phyloP scores from a whole-genome alignment of 2,329 filamentous ascomycete genomes.

The Domatiomyces catenatus region DNA sequence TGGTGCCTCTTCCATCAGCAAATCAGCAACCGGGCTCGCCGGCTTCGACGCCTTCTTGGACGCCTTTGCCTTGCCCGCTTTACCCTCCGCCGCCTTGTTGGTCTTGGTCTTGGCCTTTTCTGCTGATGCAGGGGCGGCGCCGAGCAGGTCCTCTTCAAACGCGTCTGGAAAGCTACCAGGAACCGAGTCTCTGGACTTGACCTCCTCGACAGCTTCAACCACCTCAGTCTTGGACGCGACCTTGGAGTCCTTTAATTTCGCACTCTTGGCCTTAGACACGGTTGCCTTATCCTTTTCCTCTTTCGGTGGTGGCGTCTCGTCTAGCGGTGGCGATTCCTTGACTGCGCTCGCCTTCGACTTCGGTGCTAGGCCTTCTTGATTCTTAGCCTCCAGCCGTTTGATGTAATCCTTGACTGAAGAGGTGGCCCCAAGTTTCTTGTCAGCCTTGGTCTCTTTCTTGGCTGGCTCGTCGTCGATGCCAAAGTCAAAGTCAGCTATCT shows the following conservation, averaged over 20 bases:
- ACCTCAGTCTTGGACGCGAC: constrained; percentile 14
- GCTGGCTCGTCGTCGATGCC: constrained; percentile 24
- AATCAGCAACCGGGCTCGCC: constrained; percentile 26
- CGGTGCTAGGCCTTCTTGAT: constrained; percentile 24
- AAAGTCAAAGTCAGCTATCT: constrained; percentile 10
- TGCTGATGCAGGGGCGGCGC: constrained; percentile 11
- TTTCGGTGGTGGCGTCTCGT: constrained; percentile 22
- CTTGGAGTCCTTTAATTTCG: constrained; percentile 13
- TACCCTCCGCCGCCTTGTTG: constrained; percentile 1
- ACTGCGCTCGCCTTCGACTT: constrained; percentile 25
- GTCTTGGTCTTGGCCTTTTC: constrained; percentile 11
- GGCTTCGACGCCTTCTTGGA: constrained; percentile 17
- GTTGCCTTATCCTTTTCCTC: constrained; percentile 28
- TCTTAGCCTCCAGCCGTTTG: constrained; percentile 30
- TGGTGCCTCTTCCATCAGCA: constrained; percentile 17
- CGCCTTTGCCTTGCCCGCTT: constrained; percentile 6
- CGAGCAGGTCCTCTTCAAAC: constrained; percentile 34
- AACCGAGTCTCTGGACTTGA: constrained; percentile 28
- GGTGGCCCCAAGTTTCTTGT: constrained; percentile 27
- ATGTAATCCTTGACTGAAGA: constrained; percentile 39
- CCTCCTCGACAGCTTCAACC: constrained; percentile 20
- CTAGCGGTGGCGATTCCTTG: constrained; percentile 25
- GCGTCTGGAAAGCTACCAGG: constrained; percentile 45
- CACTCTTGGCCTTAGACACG: constrained; percentile 22
- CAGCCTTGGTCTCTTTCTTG: constrained; percentile 27